A percentile compares a stretch with the other conserved stretches of the same genome.
Evolutionary conservation across 208 protist species (phyloP).

Genomic region (Trypanosoma rangeli): DNA sequence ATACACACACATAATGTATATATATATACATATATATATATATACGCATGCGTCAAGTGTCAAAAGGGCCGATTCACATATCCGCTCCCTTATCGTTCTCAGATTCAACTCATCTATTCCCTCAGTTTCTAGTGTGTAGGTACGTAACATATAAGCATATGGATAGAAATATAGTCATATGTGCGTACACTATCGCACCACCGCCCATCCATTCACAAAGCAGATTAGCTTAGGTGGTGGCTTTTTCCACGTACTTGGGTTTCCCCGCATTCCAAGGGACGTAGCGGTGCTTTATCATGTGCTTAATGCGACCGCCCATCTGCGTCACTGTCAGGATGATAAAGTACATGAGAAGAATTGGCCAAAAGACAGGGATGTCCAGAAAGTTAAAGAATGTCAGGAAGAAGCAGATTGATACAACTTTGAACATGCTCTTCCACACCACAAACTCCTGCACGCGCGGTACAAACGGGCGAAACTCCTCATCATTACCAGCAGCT

Average conservation of each 20-base stretch:
- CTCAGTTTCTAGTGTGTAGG: too few relatives aligned
- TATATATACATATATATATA: too few relatives aligned
- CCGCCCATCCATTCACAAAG: not conserved
- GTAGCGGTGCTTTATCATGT: slow-evolving; percentile 98
- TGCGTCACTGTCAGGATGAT: slow-evolving; percentile 93
- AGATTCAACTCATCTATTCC: too few relatives aligned
- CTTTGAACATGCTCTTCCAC: slow-evolving; percentile 91
- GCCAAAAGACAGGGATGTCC: slow-evolving; percentile 98
- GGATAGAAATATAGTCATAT: not conserved
- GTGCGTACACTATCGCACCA: not conserved
- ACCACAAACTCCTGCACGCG: slow-evolving; percentile 97
- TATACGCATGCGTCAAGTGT: too few relatives aligned
- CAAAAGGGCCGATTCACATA: too few relatives aligned
- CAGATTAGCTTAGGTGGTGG: not conserved
- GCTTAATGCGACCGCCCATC: slow-evolving; percentile 94
- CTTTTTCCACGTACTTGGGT: slow-evolving; percentile 85
- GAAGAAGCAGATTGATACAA: slow-evolving; percentile 84
- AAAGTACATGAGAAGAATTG: slow-evolving; percentile 98
- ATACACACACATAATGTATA: too few relatives aligned
- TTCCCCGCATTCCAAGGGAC: slow-evolving; percentile 87
- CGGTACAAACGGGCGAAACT: slow-evolving; percentile 96
- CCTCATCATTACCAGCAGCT: slow-evolving; percentile 35
- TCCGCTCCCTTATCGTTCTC: too few relatives aligned
- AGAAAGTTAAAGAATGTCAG: slow-evolving; percentile 93
- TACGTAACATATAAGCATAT: slow-evolving; percentile 1